Percentiles rank a stretch among this genome's conserved stretches.
Evolutionary conservation across 164 flowering plant species (phyloP).

Genomic region (Vitis cinerea): DNA sequence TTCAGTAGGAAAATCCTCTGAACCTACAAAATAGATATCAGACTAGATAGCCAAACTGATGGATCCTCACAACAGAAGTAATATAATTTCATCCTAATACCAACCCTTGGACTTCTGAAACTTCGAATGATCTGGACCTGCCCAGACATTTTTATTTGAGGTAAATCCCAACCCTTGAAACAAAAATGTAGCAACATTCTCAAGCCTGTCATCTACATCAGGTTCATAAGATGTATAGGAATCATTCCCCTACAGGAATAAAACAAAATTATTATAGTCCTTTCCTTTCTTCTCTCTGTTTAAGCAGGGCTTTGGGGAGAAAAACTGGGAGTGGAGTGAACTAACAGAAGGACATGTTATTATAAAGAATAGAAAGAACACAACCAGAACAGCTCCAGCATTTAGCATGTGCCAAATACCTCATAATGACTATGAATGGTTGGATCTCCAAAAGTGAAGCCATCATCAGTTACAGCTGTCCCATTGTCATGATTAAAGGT

Average conservation of each 20-base stretch:
- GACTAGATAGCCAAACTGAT: not conserved
- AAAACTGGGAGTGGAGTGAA: too few relatives aligned
- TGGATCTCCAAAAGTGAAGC: constrained; percentile 32
- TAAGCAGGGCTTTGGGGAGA: too few relatives aligned
- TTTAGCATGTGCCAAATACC: constrained; percentile 28
- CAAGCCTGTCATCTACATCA: constrained; percentile 53
- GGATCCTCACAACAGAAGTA: not conserved
- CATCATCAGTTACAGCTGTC: constrained; percentile 44
- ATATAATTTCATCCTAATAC: not conserved
- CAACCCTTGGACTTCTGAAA: constrained; percentile 72
- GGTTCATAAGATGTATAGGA: constrained; percentile 28
- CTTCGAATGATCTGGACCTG: constrained; percentile 99
- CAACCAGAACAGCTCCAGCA: not conserved
- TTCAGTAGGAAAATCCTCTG: constrained; percentile 41
- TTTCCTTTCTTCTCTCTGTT: too few relatives aligned
- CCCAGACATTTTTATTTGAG: constrained; percentile 89
- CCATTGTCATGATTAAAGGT: constrained; percentile 59
- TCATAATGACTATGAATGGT: constrained; percentile 42
- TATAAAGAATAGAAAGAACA: not conserved
- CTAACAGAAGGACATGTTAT: too few relatives aligned
- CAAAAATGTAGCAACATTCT: constrained; percentile 55
- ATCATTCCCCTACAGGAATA: constrained; percentile 52
- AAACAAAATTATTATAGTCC: not conserved
- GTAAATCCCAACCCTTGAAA: constrained; percentile 59
- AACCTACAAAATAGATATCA: constrained; percentile 35